phyloP scores from a whole-genome alignment of 78 protist species.

The Chrysochromulina tobinii region DNA sequence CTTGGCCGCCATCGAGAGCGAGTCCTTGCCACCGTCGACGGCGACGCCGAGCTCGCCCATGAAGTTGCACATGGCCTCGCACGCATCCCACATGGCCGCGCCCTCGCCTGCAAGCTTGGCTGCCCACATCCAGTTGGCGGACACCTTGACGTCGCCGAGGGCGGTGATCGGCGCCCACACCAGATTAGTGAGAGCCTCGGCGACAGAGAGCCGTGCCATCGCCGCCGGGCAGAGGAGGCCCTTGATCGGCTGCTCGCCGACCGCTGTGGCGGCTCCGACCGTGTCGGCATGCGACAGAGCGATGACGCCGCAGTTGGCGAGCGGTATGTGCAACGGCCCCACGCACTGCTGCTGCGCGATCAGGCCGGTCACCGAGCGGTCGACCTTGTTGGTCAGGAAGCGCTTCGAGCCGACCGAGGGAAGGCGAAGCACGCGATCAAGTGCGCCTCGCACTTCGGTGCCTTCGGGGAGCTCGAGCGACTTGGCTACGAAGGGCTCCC shows the following conservation, averaged over 20 bases:
- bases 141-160: conserved; percentile 63
- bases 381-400: conserved; percentile 86
- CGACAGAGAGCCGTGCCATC: conserved; percentile 84
- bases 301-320: conserved; percentile 80
- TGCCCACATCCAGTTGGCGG: conserved; percentile 96
- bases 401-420: conserved; percentile 87
- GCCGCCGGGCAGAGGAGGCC: conserved; percentile 75
- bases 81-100: conserved; percentile 80
- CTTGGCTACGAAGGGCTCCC: not conserved
- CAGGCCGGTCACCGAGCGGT: conserved; percentile 89
- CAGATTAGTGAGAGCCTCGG: conserved; percentile 87
- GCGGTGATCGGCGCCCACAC: conserved; percentile 59
- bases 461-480: not conserved
- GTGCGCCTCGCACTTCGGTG: not conserved
- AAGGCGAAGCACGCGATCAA: conserved; percentile 71
- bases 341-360: conserved; percentile 91
- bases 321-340: conserved; percentile 87
- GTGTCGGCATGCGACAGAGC: conserved; percentile 48
- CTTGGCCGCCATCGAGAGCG: conserved; percentile 86
- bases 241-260: conserved; percentile 85
- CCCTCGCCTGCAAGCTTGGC: conserved; percentile 87
- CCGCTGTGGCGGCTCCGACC: conserved; percentile 37
- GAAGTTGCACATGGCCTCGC: conserved; percentile 71
- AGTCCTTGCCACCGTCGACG: conserved; percentile 91
- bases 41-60: conserved; percentile 59